A percentile compares a stretch with the other conserved stretches of the same genome.
phyloP scores from a whole-genome alignment of 202 grass and related monocot species.

The Bolboschoenoplectus hybrid region DNA sequence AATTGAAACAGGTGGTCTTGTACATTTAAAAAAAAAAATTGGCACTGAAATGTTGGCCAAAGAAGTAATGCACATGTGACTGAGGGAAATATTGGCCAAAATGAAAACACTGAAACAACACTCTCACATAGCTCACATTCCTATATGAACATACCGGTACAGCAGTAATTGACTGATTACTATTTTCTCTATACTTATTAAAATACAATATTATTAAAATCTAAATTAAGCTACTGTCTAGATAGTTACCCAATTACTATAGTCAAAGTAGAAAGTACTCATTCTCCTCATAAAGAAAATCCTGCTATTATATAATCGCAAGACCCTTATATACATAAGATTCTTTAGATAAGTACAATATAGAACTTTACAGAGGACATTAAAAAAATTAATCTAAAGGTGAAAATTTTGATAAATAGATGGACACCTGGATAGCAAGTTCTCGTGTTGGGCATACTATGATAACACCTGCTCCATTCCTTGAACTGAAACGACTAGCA shows the following conservation, averaged over 20 bases:
- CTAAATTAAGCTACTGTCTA: conserved; percentile 10
- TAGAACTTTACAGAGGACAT: background rate
- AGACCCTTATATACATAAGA: background rate
- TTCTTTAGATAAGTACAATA: background rate
- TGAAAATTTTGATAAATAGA: background rate
- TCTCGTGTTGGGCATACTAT: conserved; percentile 90
- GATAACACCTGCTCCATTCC: conserved; percentile 89
- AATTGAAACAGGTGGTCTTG: too few species aligned
- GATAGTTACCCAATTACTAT: background rate
- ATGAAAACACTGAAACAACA: background rate
- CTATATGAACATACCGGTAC: background rate
- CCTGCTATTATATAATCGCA: background rate
- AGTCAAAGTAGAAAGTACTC: conserved; percentile 14
- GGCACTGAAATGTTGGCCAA: background rate
- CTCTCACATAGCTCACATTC: background rate
- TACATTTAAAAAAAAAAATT: too few species aligned
- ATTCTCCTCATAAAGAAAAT: background rate
- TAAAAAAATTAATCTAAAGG: background rate
- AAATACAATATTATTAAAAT: background rate
- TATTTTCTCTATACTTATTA: background rate
- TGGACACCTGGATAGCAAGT: conserved; percentile 73
- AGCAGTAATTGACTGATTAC: background rate
- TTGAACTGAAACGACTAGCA: conserved; percentile 58
- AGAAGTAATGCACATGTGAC: background rate
- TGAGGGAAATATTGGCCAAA: background rate